These are phyloP conservation scores for Pichia sp. DNA, from an alignment of 1,139 yeast species.

Conservation along the genomic window DNA sequence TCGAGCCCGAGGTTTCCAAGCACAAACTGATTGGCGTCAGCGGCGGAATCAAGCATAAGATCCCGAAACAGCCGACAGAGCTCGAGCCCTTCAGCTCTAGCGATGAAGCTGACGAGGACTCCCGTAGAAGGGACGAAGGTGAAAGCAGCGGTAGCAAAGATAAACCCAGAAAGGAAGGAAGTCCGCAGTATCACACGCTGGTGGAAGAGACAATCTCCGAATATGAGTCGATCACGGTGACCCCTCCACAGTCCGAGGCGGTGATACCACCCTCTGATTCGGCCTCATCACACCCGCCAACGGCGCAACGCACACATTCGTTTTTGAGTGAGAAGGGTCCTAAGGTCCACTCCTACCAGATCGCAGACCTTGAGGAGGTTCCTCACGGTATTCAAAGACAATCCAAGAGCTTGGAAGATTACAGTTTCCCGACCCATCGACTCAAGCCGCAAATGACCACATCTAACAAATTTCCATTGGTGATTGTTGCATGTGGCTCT, in stretches of 20 bases:
- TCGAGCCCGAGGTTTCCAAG: slow-evolving; percentile 41
- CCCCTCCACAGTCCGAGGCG: not conserved
- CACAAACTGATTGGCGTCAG: not conserved
- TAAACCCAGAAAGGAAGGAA: not conserved
- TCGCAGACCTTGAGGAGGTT: slow-evolving; percentile 93
- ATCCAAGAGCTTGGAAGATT: slow-evolving; percentile 61
- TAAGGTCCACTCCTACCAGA: slow-evolving; percentile 59
- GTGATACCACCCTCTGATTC: not conserved
- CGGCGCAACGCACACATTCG: slow-evolving; percentile 9
- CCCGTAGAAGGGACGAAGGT: not conserved
- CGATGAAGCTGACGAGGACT: slow-evolving; percentile 21
- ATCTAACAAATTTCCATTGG: slow-evolving; percentile 79
- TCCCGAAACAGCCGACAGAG: slow-evolving; percentile 42
- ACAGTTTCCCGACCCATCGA: slow-evolving; percentile 82
- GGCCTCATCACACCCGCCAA: not conserved
- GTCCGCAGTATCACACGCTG: not conserved
- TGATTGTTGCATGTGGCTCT: slow-evolving; percentile 95
- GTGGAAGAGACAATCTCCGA: not conserved
- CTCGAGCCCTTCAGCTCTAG: slow-evolving; percentile 45
- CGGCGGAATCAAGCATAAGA: slow-evolving; percentile 29
- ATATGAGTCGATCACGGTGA: not conserved
- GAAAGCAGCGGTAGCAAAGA: slow-evolving; percentile 8
- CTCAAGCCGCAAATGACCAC: slow-evolving; percentile 68
- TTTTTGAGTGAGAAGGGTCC: slow-evolving; percentile 28
- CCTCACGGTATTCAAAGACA: slow-evolving; percentile 92